A percentile compares a stretch with the other conserved stretches of the same genome.
Conservation (phyloP, 2,329 filamentous ascomycete species). For the Furcasterigmium sp. region DNA sequence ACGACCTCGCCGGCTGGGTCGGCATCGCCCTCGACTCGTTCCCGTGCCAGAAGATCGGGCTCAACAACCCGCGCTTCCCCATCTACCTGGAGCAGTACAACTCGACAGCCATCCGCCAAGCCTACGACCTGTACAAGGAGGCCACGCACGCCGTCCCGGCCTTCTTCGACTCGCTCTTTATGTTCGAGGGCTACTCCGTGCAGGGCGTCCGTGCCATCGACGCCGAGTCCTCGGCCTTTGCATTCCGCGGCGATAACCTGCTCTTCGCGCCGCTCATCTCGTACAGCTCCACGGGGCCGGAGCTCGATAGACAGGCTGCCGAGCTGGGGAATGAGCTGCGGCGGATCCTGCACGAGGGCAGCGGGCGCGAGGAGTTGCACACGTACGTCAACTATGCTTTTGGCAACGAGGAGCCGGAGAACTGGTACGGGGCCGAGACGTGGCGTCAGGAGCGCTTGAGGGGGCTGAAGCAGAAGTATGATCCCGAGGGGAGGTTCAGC, state of each 20-base stretch:
- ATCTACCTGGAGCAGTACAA: constrained; percentile 35
- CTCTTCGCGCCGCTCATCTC: constrained; percentile 30
- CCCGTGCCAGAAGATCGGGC: constrained; percentile 35
- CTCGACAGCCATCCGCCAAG: constrained; percentile 17
- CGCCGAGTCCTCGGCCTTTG: constrained; percentile 33
- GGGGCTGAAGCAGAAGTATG: constrained; percentile 42
- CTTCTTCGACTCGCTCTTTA: constrained; percentile 36
- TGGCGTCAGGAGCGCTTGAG: constrained; percentile 42
- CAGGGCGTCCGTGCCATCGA: constrained; percentile 34
- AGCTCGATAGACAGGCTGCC: constrained; percentile 24
- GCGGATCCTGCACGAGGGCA: constrained; percentile 26
- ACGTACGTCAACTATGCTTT: constrained; percentile 48
- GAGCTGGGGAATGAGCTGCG: constrained; percentile 31
- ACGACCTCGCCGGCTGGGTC: constrained; percentile 37
- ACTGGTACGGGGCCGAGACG: constrained; percentile 41
- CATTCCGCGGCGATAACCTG: constrained; percentile 38
- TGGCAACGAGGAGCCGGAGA: constrained; percentile 34
- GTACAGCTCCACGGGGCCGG: constrained; percentile 25
- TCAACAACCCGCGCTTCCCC: constrained; percentile 36
- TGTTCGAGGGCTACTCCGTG: constrained; percentile 50
- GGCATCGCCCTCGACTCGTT: constrained; percentile 27
- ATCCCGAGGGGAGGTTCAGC: constrained; percentile 37
- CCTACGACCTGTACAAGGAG: constrained; percentile 26
- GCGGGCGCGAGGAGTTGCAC: constrained; percentile 24
- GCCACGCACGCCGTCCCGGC: constrained; percentile 12